A percentile compares a stretch with the other conserved stretches of the same genome.
Evolutionary conservation across 768 basidiomycete species (phyloP).

Genomic region (Lenzites betulinus): DNA sequence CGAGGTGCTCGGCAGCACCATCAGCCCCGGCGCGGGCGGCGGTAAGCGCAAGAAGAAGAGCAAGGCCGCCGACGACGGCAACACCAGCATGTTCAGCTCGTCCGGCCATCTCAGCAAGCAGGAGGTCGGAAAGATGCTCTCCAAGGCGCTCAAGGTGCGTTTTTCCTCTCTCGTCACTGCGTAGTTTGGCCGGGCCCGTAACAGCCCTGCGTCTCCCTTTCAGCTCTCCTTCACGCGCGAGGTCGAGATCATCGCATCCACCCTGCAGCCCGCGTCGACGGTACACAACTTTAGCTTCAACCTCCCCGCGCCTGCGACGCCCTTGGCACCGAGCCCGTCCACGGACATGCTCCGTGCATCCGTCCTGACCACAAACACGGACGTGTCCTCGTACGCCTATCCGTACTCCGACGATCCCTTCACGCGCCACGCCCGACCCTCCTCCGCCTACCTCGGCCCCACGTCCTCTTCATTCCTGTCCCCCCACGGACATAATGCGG

Average conservation of each 20-base stretch:
- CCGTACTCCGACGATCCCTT: conserved; percentile 80
- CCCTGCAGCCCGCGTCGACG: conserved; percentile 89
- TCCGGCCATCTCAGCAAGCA: conserved; percentile 81
- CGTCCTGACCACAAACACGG: conserved; percentile 59
- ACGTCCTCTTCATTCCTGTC: conserved; percentile 46
- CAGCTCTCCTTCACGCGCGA: conserved; percentile 91
- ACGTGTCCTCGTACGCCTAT: conserved; percentile 68
- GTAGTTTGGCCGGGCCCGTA: background rate
- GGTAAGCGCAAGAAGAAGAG: conserved; percentile 58
- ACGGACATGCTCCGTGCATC: conserved; percentile 74
- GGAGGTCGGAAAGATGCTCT: conserved; percentile 88
- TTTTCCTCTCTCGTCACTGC: conserved; percentile 1
- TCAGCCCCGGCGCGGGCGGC: conserved; percentile 76
- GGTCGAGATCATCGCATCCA: conserved; percentile 94
- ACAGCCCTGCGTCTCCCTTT: background rate
- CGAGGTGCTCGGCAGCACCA: conserved; percentile 86
- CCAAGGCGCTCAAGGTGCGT: conserved; percentile 84
- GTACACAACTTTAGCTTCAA: conserved; percentile 92
- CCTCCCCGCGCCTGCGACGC: conserved; percentile 73
- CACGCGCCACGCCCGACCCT: conserved; percentile 60
- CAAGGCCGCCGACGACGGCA: conserved; percentile 59
- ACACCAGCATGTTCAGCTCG: conserved; percentile 65
- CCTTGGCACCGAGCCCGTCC: conserved; percentile 72
- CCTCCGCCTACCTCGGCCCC: conserved; percentile 80
- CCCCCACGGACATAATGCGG: conserved; percentile 33